Conservation (phyloP, 345 rosid genomes). For the Eucalyptus curtisii region DNA sequence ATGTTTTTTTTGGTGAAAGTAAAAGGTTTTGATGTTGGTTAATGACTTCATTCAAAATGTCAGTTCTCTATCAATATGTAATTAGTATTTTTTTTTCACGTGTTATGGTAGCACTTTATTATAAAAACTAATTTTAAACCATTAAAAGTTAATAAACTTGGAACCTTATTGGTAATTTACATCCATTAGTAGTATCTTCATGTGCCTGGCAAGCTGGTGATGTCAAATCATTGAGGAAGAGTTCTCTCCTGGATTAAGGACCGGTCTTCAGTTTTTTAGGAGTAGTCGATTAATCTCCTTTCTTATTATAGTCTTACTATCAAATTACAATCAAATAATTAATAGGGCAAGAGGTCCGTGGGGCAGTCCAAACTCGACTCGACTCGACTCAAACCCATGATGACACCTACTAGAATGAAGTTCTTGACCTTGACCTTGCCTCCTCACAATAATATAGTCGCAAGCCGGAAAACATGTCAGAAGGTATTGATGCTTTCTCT, state of each 20-base stretch:
- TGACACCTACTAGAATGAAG: neutral
- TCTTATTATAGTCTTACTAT: neutral
- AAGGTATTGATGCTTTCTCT: neutral
- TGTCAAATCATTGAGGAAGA: neutral
- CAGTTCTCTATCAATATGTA: neutral
- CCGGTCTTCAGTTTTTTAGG: neutral
- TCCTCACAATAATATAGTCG: neutral
- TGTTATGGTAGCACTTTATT: neutral
- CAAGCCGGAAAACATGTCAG: neutral
- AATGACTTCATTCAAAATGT: neutral
- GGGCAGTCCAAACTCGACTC: neutral
- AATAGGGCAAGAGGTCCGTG: neutral
- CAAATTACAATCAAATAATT: neutral
- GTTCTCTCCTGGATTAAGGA: neutral
- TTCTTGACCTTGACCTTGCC: neutral
- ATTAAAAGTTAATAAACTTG: neutral
- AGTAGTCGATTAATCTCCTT: neutral
- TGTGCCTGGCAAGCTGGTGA: neutral
- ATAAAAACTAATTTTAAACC: neutral
- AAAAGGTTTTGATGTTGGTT: neutral
- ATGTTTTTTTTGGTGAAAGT: neutral
- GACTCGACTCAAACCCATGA: neutral
- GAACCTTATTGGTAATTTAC: neutral
- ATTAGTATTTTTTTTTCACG: neutral
- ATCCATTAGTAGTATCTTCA: neutral